Conservation (phyloP, 306 rosid species). For the Glycine tomentella region DNA sequence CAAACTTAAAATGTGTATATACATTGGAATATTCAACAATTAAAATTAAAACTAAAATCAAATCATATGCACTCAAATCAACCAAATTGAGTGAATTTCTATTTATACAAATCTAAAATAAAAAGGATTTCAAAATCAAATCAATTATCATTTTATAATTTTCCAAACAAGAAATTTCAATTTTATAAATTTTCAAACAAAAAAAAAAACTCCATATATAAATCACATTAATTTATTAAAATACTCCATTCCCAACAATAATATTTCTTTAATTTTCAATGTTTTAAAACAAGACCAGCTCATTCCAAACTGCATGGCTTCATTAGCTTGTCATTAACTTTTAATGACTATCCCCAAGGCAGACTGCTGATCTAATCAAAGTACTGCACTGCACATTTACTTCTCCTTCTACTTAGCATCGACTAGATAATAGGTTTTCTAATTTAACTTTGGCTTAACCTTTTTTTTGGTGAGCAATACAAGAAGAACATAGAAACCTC, state of each 20-base stretch:
- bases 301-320: neutral
- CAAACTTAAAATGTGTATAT: neutral
- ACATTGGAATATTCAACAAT: neutral
- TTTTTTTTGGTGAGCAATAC: too few species aligned
- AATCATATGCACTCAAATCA: conserved; percentile 23
- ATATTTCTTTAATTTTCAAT: conserved; percentile 25
- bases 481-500: too few species aligned
- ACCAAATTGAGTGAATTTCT: conserved; percentile 19
- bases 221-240: conserved; percentile 4
- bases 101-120: conserved; percentile 30
- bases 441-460: conserved; percentile 17
- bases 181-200: conserved; percentile 8
- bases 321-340: neutral
- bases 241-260: neutral
- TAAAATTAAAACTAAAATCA: conserved; percentile 23
- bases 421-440: neutral
- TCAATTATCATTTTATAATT: conserved; percentile 2
- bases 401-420: conserved; percentile 17
- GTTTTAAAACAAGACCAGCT: conserved; percentile 19
- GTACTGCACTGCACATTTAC: neutral
- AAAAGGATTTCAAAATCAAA: conserved; percentile 34
- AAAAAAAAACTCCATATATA: neutral
- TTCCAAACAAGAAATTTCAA: conserved; percentile 3
- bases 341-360: conserved; percentile 4
- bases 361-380: neutral